phyloP scores from a whole-genome alignment of 495 filamentous ascomycete species.

The Xylaria cubensis region DNA sequence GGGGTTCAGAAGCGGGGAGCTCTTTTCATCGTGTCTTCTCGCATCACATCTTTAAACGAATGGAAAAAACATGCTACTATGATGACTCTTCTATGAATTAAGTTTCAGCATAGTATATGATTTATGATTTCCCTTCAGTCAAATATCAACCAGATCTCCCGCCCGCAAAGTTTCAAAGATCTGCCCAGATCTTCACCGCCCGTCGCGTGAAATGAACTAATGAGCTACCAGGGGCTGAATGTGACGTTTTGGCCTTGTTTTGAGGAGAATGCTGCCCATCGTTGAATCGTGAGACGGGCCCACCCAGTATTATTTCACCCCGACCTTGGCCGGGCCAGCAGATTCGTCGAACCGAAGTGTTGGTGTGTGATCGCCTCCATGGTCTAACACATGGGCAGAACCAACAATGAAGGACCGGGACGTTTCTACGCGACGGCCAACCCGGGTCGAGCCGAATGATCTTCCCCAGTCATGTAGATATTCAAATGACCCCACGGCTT shows the following conservation, averaged over 20 bases:
- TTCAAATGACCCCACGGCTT: slow-evolving; percentile 10
- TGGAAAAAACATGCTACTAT: background rate
- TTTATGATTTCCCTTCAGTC: background rate
- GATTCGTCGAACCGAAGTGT: background rate
- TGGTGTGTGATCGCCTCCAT: slow-evolving; percentile 15
- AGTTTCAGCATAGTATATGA: background rate
- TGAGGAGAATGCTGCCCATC: background rate
- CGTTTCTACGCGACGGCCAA: background rate
- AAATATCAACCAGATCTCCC: background rate
- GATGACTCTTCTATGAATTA: background rate
- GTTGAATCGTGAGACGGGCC: slow-evolving; percentile 15
- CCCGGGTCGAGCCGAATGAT: slow-evolving; percentile 13
- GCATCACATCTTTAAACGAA: background rate
- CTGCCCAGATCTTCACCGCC: background rate
- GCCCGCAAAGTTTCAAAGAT: background rate
- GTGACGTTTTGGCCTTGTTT: slow-evolving; percentile 25
- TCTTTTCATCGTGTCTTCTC: background rate
- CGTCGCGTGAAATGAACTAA: background rate
- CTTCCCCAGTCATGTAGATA: slow-evolving; percentile 7
- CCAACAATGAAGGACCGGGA: slow-evolving; percentile 12
- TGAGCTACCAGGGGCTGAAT: slow-evolving; percentile 7
- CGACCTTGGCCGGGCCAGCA: slow-evolving; percentile 8
- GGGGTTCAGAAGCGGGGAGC: slow-evolving; percentile 8
- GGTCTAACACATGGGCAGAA: background rate
- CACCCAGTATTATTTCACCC: slow-evolving; percentile 2